These are phyloP conservation scores for Epichloe coenophiala DNA, from an alignment of 2,329 filamentous ascomycete species.

Conservation along the genomic window DNA sequence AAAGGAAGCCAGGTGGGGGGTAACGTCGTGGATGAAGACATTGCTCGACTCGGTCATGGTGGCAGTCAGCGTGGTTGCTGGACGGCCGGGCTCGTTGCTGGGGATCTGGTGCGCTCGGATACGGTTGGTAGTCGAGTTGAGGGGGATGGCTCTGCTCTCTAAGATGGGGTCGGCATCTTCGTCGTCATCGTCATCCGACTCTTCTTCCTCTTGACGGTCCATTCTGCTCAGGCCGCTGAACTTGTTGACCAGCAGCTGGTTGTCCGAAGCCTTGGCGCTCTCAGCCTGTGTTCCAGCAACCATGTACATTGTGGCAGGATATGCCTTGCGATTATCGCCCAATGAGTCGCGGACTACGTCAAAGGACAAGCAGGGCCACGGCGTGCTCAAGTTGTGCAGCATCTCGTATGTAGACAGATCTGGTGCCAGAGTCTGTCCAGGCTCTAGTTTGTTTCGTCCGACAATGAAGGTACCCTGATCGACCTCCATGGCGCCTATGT, in stretches of 20 bases:
- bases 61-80: slow-evolving; percentile 74
- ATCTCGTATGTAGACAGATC: slow-evolving; percentile 95
- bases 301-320: slow-evolving; percentile 88
- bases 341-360: slow-evolving; percentile 79
- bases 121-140: slow-evolving; percentile 82
- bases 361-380: slow-evolving; percentile 95
- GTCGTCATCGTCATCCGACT: slow-evolving; percentile 60
- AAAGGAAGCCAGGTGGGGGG: slow-evolving; percentile 80
- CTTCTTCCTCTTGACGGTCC: slow-evolving; percentile 55
- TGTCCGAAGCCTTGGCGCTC: slow-evolving; percentile 59
- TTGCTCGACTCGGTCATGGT: slow-evolving; percentile 84
- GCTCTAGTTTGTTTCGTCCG: slow-evolving; percentile 78
- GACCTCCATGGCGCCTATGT: slow-evolving; percentile 62
- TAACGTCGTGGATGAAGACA: slow-evolving; percentile 88
- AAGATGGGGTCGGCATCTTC: slow-evolving; percentile 79
- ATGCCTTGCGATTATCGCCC: slow-evolving; percentile 81
- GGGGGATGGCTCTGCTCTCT: slow-evolving; percentile 78
- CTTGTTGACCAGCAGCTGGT: slow-evolving; percentile 92
- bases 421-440: slow-evolving; percentile 80
- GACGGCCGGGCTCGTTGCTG: slow-evolving; percentile 52
- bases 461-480: slow-evolving; percentile 94
- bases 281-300: slow-evolving; percentile 93
- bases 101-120: slow-evolving; percentile 77
- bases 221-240: slow-evolving; percentile 83
- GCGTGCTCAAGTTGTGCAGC: slow-evolving; percentile 86